Evolutionary conservation across 2,329 filamentous ascomycete species (phyloP), one percentile per base, ranked within the genome.

Genomic region (Cladobotryum mycophilum): DNA sequence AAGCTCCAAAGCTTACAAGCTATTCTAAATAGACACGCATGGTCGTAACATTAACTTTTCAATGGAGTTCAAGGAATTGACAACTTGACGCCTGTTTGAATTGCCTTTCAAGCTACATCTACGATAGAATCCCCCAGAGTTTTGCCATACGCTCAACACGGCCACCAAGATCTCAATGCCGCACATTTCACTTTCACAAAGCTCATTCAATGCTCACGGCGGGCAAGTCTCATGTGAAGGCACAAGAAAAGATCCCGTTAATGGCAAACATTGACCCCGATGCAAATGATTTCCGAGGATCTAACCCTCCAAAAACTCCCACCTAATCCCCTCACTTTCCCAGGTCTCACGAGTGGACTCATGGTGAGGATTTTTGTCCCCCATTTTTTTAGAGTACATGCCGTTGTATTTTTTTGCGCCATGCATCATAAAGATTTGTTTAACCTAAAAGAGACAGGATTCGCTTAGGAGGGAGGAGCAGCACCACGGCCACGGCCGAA

Each of bases 401-500:
- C 64, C 71, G 70, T 62, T 69, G 60, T 67, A 61, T 61, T 65
- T 68, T 47, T 45, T 51, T 51, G 45, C 49, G 65, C 65, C 67
- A 71, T 71, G 67, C 65, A 67, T 69, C 67, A 66, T 65, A 64
- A 67, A 66, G 71, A 41, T 41, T 64, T 71, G 64, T 69, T 70
- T 66, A 70, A 65, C 67, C 63, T 64, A 58, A 58, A 68, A 67
- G 65, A 65, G 66, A 64, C 49, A 25, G 64, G 65, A 60, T 64
- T 69, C 61, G 64, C 69, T 79, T 80, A 83, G 67, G 81, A 84
- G 63, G 82, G 76, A 70, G 86, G 82, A 75, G 86, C 80, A 68
- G 76, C 83, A 69, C 86, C 86, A 79, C 88, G 86, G 74, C 89
- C 89, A 84, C 89, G 88, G 71, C 89, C 90, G 72, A 86, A 87